Conservation (phyloP, 352 stramenopile genomes). For the Pythium dissotocum region DNA sequence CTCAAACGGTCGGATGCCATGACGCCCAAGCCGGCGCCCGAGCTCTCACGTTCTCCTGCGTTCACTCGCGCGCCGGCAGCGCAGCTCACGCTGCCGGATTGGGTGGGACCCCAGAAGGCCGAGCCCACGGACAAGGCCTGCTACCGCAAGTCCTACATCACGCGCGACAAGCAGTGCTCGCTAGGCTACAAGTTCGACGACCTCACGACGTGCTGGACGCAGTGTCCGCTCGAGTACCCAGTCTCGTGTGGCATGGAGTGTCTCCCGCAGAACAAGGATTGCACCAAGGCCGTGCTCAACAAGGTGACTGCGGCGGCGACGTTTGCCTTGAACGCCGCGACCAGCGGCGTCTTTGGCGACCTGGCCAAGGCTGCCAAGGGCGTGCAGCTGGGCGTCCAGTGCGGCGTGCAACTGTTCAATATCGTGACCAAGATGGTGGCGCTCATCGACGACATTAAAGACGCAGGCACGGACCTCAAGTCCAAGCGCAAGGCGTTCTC, state of each 20-base stretch:
- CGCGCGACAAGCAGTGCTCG: too few relatives aligned
- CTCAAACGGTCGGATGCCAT: too few relatives aligned
- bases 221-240: conserved; percentile 38
- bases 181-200: too few relatives aligned
- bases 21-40: too few relatives aligned
- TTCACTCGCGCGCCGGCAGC: too few relatives aligned
- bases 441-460: conserved; percentile 24
- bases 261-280: conserved; percentile 58
- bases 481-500: conserved; percentile 51
- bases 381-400: conserved; percentile 26
- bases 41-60: too few relatives aligned
- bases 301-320: conserved; percentile 43
- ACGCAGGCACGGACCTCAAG: conserved; percentile 10
- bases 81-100: too few relatives aligned
- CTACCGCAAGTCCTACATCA: too few relatives aligned
- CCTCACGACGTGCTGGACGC: too few relatives aligned
- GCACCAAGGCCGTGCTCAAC: conserved; percentile 37
- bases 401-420: conserved; percentile 25
- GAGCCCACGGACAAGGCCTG: too few relatives aligned
- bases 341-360: conserved; percentile 40
- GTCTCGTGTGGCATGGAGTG: conserved; percentile 55
- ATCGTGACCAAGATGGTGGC: conserved; percentile 20
- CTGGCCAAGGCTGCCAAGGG: conserved; percentile 24
- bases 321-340: conserved; percentile 38
- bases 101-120: too few relatives aligned